Base-by-base conservation (phyloP, 2,329 filamentous ascomycete genomes). In the Fusarium sp. region DNA sequence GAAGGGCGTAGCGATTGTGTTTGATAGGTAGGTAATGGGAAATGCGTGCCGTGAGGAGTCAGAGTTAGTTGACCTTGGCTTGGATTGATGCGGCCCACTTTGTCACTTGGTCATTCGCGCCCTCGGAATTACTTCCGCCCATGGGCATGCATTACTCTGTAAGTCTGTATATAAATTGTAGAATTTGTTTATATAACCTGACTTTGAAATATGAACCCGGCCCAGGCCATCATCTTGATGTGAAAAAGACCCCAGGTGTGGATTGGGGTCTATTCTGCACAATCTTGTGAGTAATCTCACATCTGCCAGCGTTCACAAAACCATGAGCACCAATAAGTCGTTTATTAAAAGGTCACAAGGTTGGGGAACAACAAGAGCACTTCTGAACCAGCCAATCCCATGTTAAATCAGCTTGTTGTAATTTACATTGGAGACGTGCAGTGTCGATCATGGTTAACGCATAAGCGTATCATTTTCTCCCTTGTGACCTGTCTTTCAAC, bases 31-130 rank as follows among this genome's bases (percentile, higher is more conserved):
- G n/a, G n/a, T n/a, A 18, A 31, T 11, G 13, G 13, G 49, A 18
- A 42, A 31, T 25, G 13, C 6, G 36, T 33, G 29, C 29, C 10
- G 46, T 23, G 41, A 55, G 33, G 46, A 61, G 46, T 37, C 23
- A 35, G 42, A 42, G 42, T 58, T 59, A 23, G 42, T 58, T 59
- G n/a, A 29, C n/a, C 17, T 50, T n/a, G 35, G 18, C 29, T 29
- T 53, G 21, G 41, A 29, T 20, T 4, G 11, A 35, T 21, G 14
- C 4, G 46, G 18, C n/a, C n/a, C n/a, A n/a, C n/a, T n/a, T n/a
- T n/a, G n/a, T n/a, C n/a, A n/a, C n/a, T n/a, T n/a, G n/a, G 49
- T 53, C 49, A 53, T 17, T 20, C 35, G 23, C 49, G 40, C 49
- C 40, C 17, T 20, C 20, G 20, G 49, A 27, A 39, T 17, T 23